These are phyloP conservation scores for Trichoderma gracile DNA, from an alignment of 2,329 filamentous ascomycete species.

Conservation along the genomic window DNA sequence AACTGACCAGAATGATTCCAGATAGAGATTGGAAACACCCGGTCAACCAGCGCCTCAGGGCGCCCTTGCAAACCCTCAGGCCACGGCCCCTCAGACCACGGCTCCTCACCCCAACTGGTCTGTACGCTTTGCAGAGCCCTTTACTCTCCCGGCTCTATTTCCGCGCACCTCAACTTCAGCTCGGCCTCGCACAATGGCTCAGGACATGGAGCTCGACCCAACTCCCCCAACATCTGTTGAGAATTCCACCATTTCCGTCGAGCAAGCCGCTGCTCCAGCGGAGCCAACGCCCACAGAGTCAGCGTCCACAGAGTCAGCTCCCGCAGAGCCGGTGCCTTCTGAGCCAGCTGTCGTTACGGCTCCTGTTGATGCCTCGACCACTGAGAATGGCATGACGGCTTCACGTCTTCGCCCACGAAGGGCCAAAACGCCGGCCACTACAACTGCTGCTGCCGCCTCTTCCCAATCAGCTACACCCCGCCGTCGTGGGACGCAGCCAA, in stretches of 20 bases:
- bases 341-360: too few species aligned
- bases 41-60: conserved; percentile 5
- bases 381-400: conserved; percentile 3
- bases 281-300: neutral
- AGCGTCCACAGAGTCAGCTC: neutral
- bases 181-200: conserved; percentile 8
- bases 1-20: conserved; percentile 43
- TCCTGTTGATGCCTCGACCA: neutral
- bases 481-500: conserved; percentile 15
- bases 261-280: neutral
- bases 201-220: conserved; percentile 5
- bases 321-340: neutral
- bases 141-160: conserved; percentile 28
- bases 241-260: neutral
- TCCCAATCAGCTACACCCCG: neutral
- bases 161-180: neutral
- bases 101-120: conserved; percentile 28
- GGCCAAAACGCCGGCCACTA: conserved; percentile 12
- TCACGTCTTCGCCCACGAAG: conserved; percentile 25
- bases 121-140: conserved; percentile 32
- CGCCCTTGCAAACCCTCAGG: conserved; percentile 25
- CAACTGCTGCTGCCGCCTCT: conserved; percentile 7
- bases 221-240: neutral
- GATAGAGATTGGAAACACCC: conserved; percentile 39
- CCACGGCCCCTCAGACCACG: conserved; percentile 30